Evolutionary conservation across 2,329 filamentous ascomycete genomes (phyloP).

Genomic region (Fusarium circinatum): DNA sequence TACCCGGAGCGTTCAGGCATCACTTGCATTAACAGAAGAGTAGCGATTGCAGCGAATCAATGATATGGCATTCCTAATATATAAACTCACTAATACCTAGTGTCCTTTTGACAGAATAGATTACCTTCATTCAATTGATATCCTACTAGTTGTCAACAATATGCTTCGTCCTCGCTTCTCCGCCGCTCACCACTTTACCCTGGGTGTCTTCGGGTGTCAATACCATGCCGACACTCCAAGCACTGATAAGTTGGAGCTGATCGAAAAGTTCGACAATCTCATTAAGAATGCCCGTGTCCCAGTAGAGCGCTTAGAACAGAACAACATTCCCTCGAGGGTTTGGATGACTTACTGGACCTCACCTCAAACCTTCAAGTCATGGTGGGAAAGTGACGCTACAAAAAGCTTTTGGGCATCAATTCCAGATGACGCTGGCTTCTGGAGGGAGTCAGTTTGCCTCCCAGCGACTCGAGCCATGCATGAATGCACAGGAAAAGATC

Average conservation of each 20-base stretch:
- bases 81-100: neutral
- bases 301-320: neutral
- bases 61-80: neutral
- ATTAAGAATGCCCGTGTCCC: neutral
- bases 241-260: neutral
- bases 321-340: neutral
- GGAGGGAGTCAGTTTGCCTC: neutral
- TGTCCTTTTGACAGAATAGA: fast-evolving
- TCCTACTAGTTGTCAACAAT: fast-evolving
- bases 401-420: neutral
- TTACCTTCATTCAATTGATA: fast-evolving
- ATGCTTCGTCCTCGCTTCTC: neutral
- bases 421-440: neutral
- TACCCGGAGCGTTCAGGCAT: fast-evolving
- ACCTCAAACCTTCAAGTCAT: neutral
- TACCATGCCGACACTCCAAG: neutral
- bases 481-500: neutral
- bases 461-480: neutral
- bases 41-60: neutral
- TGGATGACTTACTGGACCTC: slow-evolving; percentile 3
- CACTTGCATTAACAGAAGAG: neutral
- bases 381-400: neutral
- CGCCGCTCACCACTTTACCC: neutral
- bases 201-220: neutral
- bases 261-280: neutral